Percentiles rank a stretch among this genome's conserved stretches.
Evolutionary conservation across 2,329 filamentous ascomycete genomes (phyloP).

Genomic region (Xylaria sp.): DNA sequence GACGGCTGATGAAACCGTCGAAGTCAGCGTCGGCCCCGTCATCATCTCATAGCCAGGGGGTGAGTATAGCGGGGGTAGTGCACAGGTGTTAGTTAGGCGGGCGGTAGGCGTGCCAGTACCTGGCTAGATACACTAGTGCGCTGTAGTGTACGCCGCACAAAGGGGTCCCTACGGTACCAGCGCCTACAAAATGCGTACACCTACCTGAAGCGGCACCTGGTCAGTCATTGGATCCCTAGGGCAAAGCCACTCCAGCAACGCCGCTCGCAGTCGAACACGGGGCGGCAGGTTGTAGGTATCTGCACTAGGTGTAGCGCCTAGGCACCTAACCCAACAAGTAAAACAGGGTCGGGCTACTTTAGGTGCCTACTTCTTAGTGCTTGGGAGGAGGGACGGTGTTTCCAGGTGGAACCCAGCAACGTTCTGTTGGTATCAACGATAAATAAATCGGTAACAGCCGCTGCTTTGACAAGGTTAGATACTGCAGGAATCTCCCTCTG

Average conservation of each 20-base stretch:
- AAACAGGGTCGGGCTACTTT: slow-evolving; percentile 9
- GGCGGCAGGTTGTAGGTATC: neutral
- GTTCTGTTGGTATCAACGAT: slow-evolving; percentile 1
- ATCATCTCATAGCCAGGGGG: slow-evolving; percentile 55
- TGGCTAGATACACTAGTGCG: neutral
- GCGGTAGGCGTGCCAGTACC: slow-evolving; percentile 6
- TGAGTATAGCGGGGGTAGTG: slow-evolving; percentile 14
- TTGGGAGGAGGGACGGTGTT: slow-evolving; percentile 3
- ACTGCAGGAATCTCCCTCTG: slow-evolving; percentile 6
- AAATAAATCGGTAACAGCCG: neutral
- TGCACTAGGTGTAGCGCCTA: neutral
- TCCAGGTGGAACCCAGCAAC: slow-evolving; percentile 25
- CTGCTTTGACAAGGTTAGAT: slow-evolving; percentile 12
- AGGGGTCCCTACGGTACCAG: slow-evolving; percentile 1
- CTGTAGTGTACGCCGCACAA: slow-evolving; percentile 3
- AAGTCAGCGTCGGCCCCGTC: slow-evolving; percentile 55
- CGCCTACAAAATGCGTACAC: slow-evolving; percentile 9
- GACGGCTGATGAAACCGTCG: slow-evolving; percentile 55
- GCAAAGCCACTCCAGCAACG: neutral
- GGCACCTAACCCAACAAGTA: neutral
- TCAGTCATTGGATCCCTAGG: slow-evolving; percentile 20
- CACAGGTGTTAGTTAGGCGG: too few species aligned
- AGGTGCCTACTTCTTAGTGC: neutral
- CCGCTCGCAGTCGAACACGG: slow-evolving; percentile 12
- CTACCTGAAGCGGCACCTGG: slow-evolving; percentile 1